Conservation (phyloP, 2,329 filamentous ascomycete species). For the Epichloe amarillans region DNA sequence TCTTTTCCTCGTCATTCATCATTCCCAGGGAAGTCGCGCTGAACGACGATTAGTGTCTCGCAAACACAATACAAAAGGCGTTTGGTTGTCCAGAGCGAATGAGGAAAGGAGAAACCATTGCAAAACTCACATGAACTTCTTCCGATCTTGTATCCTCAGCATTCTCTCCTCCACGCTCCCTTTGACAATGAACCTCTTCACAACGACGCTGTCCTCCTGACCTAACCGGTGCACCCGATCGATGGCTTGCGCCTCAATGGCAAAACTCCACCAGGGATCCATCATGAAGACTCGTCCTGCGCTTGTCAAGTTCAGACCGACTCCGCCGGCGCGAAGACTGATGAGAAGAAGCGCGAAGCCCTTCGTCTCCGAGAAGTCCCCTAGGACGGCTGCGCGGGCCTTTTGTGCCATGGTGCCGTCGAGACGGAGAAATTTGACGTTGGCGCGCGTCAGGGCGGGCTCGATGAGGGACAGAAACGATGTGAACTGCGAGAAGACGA, state of each 20-base stretch:
- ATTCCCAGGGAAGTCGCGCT: constrained; percentile 91
- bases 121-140: constrained; percentile 77
- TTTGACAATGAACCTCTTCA: constrained; percentile 79
- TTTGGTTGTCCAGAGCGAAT: not conserved
- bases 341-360: constrained; percentile 67
- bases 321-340: constrained; percentile 78
- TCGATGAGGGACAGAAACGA: constrained; percentile 89
- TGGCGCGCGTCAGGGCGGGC: constrained; percentile 57
- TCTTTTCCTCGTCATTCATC: constrained; percentile 91
- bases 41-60: not conserved
- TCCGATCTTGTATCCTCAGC: constrained; percentile 83
- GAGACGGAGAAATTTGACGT: constrained; percentile 72
- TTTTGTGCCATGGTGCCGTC: constrained; percentile 88
- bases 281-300: constrained; percentile 94
- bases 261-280: constrained; percentile 99
- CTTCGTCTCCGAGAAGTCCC: constrained; percentile 48
- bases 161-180: constrained; percentile 92
- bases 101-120: not conserved
- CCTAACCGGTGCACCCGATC: constrained; percentile 97
- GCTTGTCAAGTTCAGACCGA: constrained; percentile 82
- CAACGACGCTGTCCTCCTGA: constrained; percentile 72
- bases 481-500: constrained; percentile 95
- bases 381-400: constrained; percentile 62
- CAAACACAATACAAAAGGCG: no score
- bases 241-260: constrained; percentile 91